phyloP scores from a whole-genome alignment of 257 asterid genomes.

The Penstemon newberryi region DNA sequence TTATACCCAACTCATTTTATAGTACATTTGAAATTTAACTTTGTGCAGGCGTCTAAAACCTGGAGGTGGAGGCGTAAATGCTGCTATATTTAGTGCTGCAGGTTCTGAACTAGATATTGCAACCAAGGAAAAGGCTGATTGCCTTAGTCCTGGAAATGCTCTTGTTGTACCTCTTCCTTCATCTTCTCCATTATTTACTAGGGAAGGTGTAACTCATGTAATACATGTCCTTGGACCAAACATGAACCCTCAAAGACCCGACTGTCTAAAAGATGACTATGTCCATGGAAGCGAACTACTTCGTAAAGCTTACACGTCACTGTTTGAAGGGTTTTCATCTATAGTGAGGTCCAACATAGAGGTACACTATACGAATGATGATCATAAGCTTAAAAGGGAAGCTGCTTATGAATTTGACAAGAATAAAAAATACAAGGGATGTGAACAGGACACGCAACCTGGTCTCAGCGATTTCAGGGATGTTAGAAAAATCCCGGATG shows the following conservation, averaged over 20 bases:
- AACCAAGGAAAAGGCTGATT: constrained; percentile 68
- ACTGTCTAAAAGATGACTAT: constrained; percentile 72
- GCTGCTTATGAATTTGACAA: constrained; percentile 39
- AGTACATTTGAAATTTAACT: constrained; percentile 35
- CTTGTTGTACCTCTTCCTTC: constrained; percentile 73
- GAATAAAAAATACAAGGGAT: constrained; percentile 53
- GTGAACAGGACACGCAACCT: constrained; percentile 36
- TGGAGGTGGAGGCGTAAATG: constrained; percentile 96
- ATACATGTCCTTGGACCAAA: constrained; percentile 97
- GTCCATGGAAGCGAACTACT: constrained; percentile 69
- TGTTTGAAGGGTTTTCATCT: constrained; percentile 76
- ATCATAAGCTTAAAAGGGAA: constrained; percentile 60
- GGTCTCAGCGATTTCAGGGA: constrained; percentile 29
- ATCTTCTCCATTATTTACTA: constrained; percentile 60
- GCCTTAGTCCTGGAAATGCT: constrained; percentile 71
- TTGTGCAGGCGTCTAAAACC: constrained; percentile 79
- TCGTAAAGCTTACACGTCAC: constrained; percentile 78
- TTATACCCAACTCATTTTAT: constrained; percentile 9
- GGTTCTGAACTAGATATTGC: constrained; percentile 73
- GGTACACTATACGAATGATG: constrained; percentile 32
- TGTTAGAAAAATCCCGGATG: constrained; percentile 25
- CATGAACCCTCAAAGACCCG: constrained; percentile 89
- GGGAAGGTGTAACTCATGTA: constrained; percentile 84
- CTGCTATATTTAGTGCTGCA: constrained; percentile 83
- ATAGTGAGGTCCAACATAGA: constrained; percentile 35